Percentiles rank a stretch among this genome's conserved stretches.
Conservation (phyloP, 2,329 filamentous ascomycete species). For the Monilinia fructicola region DNA sequence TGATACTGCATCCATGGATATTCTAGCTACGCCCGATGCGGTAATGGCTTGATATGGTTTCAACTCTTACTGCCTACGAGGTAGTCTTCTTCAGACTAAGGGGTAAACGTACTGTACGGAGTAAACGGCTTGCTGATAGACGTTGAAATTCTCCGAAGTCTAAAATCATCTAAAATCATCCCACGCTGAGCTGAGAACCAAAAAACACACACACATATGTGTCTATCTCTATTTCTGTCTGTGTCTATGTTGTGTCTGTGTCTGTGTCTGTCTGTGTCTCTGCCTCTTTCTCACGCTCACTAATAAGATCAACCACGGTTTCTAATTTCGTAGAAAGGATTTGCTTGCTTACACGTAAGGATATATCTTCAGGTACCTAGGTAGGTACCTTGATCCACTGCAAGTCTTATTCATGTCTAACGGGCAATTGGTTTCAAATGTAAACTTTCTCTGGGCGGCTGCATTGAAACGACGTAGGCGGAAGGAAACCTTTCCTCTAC, state of each 20-base stretch:
- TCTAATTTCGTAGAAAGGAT: constrained; percentile 6
- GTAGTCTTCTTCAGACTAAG: background rate
- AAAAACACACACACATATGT: background rate
- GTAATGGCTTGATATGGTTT: constrained; percentile 11
- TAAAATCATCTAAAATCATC: background rate
- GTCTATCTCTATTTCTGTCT: background rate
- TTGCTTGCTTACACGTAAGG: background rate
- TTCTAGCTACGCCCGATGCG: background rate
- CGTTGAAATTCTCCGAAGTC: constrained; percentile 8
- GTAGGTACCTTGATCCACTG: too few species aligned
- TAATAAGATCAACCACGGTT: background rate
- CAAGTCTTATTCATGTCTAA: constrained; percentile 9
- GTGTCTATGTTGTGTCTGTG: too few species aligned
- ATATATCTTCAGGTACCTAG: background rate
- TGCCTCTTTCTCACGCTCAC: too few species aligned
- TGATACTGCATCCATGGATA: background rate
- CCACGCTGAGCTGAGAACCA: background rate
- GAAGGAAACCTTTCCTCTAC: too few species aligned
- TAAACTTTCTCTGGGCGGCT: too few species aligned
- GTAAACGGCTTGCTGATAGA: background rate
- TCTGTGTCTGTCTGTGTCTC: too few species aligned
- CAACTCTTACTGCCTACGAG: background rate
- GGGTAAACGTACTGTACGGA: constrained; percentile 7
- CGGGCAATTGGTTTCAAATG: background rate
- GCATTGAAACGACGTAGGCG: too few species aligned